Evolutionary conservation across 495 filamentous ascomycete species (phyloP).

Genomic region (Aspergillus saccharolyticus): DNA sequence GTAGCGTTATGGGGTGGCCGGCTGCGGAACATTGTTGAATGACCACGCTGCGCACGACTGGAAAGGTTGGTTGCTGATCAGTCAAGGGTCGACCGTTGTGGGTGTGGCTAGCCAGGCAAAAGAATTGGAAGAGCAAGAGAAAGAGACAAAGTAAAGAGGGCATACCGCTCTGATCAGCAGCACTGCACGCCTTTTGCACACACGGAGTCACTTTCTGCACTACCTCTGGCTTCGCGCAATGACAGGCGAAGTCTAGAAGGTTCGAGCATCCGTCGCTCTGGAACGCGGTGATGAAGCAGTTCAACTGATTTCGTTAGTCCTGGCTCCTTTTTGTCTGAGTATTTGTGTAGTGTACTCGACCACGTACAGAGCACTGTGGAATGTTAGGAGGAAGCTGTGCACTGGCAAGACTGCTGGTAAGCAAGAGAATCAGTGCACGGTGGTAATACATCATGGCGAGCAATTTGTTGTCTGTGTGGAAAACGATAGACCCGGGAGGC

Average conservation of each 20-base stretch:
- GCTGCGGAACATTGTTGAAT: slow-evolving; percentile 29
- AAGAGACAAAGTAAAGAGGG: too few relatives aligned
- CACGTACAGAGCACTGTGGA: slow-evolving; percentile 42
- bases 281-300: slow-evolving; percentile 40
- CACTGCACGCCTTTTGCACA: slow-evolving; percentile 36
- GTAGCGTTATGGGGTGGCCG: slow-evolving; percentile 37
- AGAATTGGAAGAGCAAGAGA: too few relatives aligned
- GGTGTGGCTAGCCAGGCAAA: too few relatives aligned
- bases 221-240: slow-evolving; percentile 44
- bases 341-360: too few relatives aligned
- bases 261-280: slow-evolving; percentile 37
- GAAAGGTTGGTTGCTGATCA: slow-evolving; percentile 1
- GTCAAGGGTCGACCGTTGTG: too few relatives aligned
- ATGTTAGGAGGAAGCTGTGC: slow-evolving; percentile 39
- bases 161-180: slow-evolving; percentile 33
- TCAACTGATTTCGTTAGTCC: slow-evolving; percentile 24
- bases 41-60: slow-evolving; percentile 37
- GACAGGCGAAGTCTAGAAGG: slow-evolving; percentile 47
- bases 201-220: slow-evolving; percentile 40
- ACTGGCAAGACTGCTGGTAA: slow-evolving; percentile 33
- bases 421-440: slow-evolving; percentile 28
- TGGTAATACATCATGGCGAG: slow-evolving; percentile 43
- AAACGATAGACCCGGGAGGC: too few relatives aligned
- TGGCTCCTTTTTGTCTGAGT: too few relatives aligned
- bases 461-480: not conserved